Conservation (phyloP, 305 asterid genomes). For the Striga hermonthica region DNA sequence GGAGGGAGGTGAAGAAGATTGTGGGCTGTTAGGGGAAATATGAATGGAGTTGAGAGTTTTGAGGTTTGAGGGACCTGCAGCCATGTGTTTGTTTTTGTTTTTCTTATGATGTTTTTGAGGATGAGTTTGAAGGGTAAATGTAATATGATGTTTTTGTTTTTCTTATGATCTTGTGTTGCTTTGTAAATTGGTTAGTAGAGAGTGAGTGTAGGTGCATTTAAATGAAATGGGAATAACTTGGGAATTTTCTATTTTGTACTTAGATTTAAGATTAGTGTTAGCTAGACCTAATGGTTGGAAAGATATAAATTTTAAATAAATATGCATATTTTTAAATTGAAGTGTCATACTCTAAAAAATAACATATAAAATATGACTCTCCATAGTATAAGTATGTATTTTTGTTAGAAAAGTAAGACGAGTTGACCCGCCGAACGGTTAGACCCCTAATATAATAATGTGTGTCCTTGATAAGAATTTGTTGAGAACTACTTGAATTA, state of each 20-base stretch:
- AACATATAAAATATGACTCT: neutral
- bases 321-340: neutral
- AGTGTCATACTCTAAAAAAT: neutral
- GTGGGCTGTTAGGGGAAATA: constrained; percentile 38
- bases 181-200: constrained; percentile 43
- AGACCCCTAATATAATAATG: too few species aligned
- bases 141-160: constrained; percentile 9
- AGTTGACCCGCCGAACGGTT: too few species aligned
- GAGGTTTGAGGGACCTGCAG: constrained; percentile 34
- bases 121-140: constrained; percentile 7
- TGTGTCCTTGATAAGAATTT: too few species aligned
- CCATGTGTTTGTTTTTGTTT: constrained; percentile 30
- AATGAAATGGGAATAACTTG: neutral
- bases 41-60: constrained; percentile 25
- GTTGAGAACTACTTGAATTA: too few species aligned
- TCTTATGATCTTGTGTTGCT: constrained; percentile 36
- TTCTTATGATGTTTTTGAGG: neutral
- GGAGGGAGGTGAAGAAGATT: neutral
- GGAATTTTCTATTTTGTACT: neutral
- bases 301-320: too few species aligned
- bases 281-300: neutral
- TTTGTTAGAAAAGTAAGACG: too few species aligned
- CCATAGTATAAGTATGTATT: too few species aligned
- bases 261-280: neutral
- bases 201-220: constrained; percentile 38